Base-by-base conservation (phyloP, 169 alveolate species). In the Babesia caballi region DNA sequence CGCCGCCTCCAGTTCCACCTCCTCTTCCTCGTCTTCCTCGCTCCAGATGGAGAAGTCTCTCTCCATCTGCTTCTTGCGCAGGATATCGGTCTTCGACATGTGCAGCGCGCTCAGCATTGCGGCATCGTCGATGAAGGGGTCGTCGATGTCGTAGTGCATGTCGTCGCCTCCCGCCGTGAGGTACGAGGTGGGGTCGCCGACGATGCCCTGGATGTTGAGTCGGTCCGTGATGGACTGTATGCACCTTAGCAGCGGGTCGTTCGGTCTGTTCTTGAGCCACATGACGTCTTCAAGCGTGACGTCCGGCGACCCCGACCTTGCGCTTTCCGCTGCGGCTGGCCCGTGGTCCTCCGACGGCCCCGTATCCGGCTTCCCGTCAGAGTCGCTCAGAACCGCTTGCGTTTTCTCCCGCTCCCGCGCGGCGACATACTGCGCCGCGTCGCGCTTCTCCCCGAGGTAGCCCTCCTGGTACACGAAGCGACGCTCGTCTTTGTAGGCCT, bases 61-160 rank as follows among this genome's bases (percentile, higher is more conserved):
- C 57, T 84, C 91, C 69, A 84, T 88, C 44, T 80, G 85, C 40
- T 81, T 74, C 50, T 86, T 84, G 21, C 54, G 65, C 49, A 88
- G 41, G 3, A 88, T 75, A 33, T 88, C 91, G 50, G 72, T 72
- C 54, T 73, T 74, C 12, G 89, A 74, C 67, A 84, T 65, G 35
- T 75, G 68, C 40, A 88, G 66, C 63, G 84, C 91, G 41, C 70
- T 68, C 59, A 70, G 81, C 91, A 88, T 88, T 46, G 71, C 90
- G 58, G 61, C 84, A 38, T 88, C 93, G 63, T 88, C 93, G 38
- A 88, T 73, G 52, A 88, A 88, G 11, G 93, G 93, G 69, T 88
- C 93, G 67, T 88, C 85, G 27, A 88, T 88, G 53, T 88, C 93
- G 54, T 88, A 88, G 71, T 81, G 90, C 93, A 84, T 88, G 47